Conservation (phyloP, 331 rosid genomes). For the Ulmus americana region DNA sequence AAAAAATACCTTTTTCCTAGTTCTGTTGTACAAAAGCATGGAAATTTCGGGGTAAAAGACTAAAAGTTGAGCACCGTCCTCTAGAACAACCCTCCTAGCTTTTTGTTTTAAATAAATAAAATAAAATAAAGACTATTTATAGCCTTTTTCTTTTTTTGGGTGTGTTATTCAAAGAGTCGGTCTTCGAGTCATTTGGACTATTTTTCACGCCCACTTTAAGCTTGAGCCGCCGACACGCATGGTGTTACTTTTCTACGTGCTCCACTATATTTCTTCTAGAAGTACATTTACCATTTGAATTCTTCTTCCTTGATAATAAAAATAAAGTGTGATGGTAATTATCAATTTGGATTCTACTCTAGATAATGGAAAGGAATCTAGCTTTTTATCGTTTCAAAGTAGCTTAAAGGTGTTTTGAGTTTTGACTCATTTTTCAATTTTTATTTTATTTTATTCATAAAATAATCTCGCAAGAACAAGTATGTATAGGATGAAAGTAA, state of each 20-base stretch:
- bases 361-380: too few relatives aligned
- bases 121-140: too few relatives aligned
- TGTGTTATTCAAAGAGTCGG: background rate
- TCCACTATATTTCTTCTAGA: slow-evolving; percentile 6
- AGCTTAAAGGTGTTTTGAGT: too few relatives aligned
- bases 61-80: slow-evolving; percentile 20
- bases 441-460: too few relatives aligned
- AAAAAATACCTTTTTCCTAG: background rate
- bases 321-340: too few relatives aligned
- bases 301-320: too few relatives aligned
- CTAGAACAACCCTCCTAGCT: background rate
- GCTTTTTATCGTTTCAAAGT: too few relatives aligned
- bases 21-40: slow-evolving; percentile 11
- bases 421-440: too few relatives aligned
- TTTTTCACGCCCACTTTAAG: background rate
- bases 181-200: slow-evolving; percentile 16
- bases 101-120: slow-evolving; percentile 1
- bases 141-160: background rate
- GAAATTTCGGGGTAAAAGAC: slow-evolving; percentile 21
- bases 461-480: too few relatives aligned
- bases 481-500: too few relatives aligned
- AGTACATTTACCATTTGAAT: too few relatives aligned
- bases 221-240: slow-evolving; percentile 23
- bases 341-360: too few relatives aligned
- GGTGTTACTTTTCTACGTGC: background rate